Evolutionary conservation across 2,329 filamentous ascomycete species (phyloP).

Genomic region (Nigrograna mackinnonii): DNA sequence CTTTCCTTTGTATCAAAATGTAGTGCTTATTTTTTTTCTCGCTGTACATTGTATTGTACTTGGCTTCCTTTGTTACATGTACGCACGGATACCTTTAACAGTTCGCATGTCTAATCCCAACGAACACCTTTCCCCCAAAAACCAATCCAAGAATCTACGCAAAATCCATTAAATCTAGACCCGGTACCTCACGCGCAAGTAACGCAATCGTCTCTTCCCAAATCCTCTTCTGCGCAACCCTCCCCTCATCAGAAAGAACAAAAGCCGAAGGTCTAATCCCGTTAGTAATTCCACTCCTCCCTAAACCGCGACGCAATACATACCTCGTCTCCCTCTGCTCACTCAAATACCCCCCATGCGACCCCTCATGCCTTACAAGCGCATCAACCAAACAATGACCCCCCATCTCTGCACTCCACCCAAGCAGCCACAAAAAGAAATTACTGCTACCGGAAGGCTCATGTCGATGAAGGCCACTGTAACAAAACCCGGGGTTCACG

Average conservation of each 20-base stretch:
- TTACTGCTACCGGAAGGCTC: conserved; percentile 9
- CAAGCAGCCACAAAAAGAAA: conserved; percentile 13
- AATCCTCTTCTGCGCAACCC: conserved; percentile 39
- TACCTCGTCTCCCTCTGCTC: conserved; percentile 16
- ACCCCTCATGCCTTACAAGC: conserved; percentile 9
- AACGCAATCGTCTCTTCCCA: conserved; percentile 44
- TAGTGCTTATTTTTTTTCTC: too few relatives aligned
- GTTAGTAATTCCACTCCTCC: not conserved
- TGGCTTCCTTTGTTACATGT: too few relatives aligned
- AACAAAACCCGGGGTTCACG: conserved; percentile 22
- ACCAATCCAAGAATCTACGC: too few relatives aligned
- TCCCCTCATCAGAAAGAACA: conserved; percentile 32
- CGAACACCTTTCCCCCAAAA: too few relatives aligned
- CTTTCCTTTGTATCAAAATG: too few relatives aligned
- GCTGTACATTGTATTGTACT: too few relatives aligned
- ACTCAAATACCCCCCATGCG: conserved; percentile 19
- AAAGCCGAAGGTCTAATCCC: conserved; percentile 13
- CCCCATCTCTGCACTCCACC: conserved; percentile 15
- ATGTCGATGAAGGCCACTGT: conserved; percentile 16
- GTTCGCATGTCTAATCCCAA: too few relatives aligned
- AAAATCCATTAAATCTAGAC: too few relatives aligned
- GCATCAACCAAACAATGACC: conserved; percentile 15
- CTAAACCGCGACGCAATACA: conserved; percentile 7
- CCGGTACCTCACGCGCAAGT: not conserved
- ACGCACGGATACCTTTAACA: too few relatives aligned